A percentile compares a stretch with the other conserved stretches of the same genome.
Conservation (phyloP, 148 eudicot genomes). For the Nyssa sinensis region DNA sequence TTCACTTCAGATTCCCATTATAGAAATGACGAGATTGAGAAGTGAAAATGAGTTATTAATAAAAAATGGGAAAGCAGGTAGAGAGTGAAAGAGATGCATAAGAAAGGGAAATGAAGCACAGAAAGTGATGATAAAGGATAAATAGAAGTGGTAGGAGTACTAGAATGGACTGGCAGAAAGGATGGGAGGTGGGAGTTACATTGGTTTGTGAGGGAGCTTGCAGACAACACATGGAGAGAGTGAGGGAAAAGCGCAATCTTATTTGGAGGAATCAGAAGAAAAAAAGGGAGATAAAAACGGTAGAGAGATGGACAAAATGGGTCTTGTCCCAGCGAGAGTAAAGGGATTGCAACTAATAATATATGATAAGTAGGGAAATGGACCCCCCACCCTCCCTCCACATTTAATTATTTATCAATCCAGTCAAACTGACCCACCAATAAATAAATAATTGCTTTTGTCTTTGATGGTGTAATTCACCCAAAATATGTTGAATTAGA, state of each 20-base stretch:
- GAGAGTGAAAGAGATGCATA: neutral
- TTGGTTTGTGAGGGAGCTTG: no score
- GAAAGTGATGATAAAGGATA: no score
- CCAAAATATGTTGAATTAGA: constrained; percentile 13
- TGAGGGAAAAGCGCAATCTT: neutral
- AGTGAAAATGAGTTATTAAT: neutral
- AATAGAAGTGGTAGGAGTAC: neutral
- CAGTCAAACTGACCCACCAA: constrained; percentile 32
- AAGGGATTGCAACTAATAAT: constrained; percentile 12
- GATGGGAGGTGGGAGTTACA: constrained; percentile 1
- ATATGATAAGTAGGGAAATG: constrained; percentile 27
- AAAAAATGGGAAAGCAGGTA: no score
- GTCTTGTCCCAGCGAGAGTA: constrained; percentile 20
- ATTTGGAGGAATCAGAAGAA: constrained; percentile 17
- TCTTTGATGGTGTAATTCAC: constrained; percentile 36
- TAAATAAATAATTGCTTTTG: constrained; percentile 17
- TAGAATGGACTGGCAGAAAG: neutral
- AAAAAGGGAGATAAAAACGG: constrained; percentile 18
- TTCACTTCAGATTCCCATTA: constrained; percentile 9
- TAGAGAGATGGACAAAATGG: constrained; percentile 4
- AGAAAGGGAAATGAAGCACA: no score
- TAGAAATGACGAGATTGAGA: neutral
- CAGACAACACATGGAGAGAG: constrained; percentile 11
- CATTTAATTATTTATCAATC: constrained; percentile 15
- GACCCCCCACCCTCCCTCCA: constrained; percentile 26